Evolutionary conservation across 2,329 filamentous ascomycete genomes (phyloP).

Genomic region (Hypoxylon sp.): DNA sequence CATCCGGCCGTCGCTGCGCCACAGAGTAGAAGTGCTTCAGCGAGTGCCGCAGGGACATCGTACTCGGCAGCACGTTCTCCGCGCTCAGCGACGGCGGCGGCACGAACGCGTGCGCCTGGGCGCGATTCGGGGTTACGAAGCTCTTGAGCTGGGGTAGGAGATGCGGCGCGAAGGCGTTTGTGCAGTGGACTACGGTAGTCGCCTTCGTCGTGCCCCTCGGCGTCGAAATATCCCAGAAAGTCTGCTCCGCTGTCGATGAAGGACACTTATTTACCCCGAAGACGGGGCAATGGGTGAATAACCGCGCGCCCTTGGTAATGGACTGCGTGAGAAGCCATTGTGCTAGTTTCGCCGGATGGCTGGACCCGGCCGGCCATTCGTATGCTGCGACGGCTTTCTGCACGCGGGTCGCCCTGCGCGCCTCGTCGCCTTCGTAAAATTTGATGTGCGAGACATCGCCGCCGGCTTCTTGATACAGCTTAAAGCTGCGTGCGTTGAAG

Average conservation of each 20-base stretch:
- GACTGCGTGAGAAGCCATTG: conserved; percentile 62
- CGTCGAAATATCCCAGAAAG: conserved; percentile 55
- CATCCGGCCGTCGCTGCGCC: conserved; percentile 61
- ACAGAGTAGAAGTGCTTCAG: conserved; percentile 65
- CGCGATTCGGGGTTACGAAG: conserved; percentile 60
- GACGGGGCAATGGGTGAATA: conserved; percentile 62
- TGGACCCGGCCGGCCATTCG: conserved; percentile 66
- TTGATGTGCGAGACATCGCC: conserved; percentile 61
- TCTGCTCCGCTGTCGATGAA: conserved; percentile 32
- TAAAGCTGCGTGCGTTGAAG: conserved; percentile 59
- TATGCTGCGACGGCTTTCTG: conserved; percentile 60
- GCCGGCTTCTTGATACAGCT: conserved; percentile 58
- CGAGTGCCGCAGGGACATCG: conserved; percentile 62
- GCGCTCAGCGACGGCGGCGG: conserved; percentile 57
- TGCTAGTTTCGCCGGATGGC: conserved; percentile 64
- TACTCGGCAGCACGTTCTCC: conserved; percentile 54
- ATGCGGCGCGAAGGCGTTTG: conserved; percentile 58
- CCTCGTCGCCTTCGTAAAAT: conserved; percentile 59
- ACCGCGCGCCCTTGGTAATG: conserved; percentile 56
- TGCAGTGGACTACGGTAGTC: conserved; percentile 57
- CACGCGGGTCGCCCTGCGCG: conserved; percentile 57
- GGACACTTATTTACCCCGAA: conserved; percentile 48
- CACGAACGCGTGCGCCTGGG: conserved; percentile 62
- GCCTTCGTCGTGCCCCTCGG: conserved; percentile 54
- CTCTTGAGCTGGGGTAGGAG: conserved; percentile 55